Evolutionary conservation across 2,329 filamentous ascomycete species (phyloP).

Genomic region (Cordyceps pruinosa): DNA sequence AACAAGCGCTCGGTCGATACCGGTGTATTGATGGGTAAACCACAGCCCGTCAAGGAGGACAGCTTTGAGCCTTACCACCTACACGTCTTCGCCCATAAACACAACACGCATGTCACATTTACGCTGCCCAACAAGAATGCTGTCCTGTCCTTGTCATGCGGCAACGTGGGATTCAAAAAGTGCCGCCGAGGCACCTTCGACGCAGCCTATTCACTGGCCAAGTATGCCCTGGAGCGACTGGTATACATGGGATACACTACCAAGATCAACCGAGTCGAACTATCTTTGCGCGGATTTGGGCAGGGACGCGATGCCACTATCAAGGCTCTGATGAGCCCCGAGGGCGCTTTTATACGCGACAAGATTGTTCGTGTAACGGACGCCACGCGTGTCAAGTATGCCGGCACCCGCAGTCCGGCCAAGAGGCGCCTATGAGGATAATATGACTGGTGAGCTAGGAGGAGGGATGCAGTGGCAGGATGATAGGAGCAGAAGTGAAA

Average conservation of each 20-base stretch:
- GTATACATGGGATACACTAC: conserved; percentile 72
- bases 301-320: conserved; percentile 78
- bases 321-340: conserved; percentile 81
- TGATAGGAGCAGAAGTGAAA: conserved; percentile 6
- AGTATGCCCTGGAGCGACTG: conserved; percentile 76
- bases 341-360: conserved; percentile 68
- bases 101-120: conserved; percentile 93
- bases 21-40: conserved; percentile 23
- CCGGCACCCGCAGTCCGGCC: conserved; percentile 79
- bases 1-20: conserved; percentile 28
- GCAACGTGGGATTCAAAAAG: conserved; percentile 90
- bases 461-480: not conserved
- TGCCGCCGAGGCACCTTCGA: conserved; percentile 76
- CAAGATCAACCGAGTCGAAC: conserved; percentile 70
- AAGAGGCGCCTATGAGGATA: conserved; percentile 62
- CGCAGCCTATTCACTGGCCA: conserved; percentile 81
- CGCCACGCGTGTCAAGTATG: conserved; percentile 87
- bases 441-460: not conserved
- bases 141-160: conserved; percentile 72
- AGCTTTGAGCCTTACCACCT: conserved; percentile 67
- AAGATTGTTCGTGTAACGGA: conserved; percentile 78
- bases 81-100: conserved; percentile 79
- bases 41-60: conserved; percentile 26
- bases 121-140: conserved; percentile 73
- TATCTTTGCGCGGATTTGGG: conserved; percentile 81